Base-by-base conservation (phyloP, 1,284 basidiomycete genomes). In the Trichosporon sp. region DNA sequence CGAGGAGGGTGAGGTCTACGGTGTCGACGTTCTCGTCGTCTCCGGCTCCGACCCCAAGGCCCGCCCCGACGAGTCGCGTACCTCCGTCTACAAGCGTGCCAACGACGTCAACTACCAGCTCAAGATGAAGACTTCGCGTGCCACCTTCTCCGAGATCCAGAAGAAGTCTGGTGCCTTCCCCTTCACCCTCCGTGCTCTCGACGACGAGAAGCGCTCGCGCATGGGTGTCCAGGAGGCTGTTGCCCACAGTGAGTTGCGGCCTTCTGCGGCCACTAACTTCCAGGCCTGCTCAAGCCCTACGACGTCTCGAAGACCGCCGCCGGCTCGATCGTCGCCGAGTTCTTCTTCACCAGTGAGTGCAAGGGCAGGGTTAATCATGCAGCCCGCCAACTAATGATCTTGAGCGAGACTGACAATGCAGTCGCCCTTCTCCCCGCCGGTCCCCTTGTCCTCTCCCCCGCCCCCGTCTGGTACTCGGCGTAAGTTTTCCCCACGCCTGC, bases 111-210 rank as follows among this genome's bases (percentile, higher is more conserved):
- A 92, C 65, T 99, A 98, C 86, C 92, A 95, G 82, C 88, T 98
- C 78, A 99, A 98, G 87, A 91, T 97, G 90, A 97, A 96, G 86
- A 96, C 92, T 67, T 95, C 95, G 65, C 91, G 96, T 75, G 89
- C 91, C 35, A 91, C 97, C 62, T 98, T 97, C 85, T 91, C 91
- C 65, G 96, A 98, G 85, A 92, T 98, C 78, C 92, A 96, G 85
- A 96, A 95, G 87, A 98, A 98, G 76, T 92, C 96, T 38, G 96
- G 95, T 31, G 88, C 93, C 7, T 99, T 99, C 90, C 96, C 96
- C 58, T 98, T 99, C 88, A 98, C 95, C 79, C 88, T 99, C 72
- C 92, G 96, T 74, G 87, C 88, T 66, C 87, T 99, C 71, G 96
- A 98, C 71, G 95, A 99, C 80, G 95, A 98, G 87, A 94, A 95